Evolutionary conservation across 352 stramenopile species (phyloP).

Genomic region (Phytophthora pistaciae): DNA sequence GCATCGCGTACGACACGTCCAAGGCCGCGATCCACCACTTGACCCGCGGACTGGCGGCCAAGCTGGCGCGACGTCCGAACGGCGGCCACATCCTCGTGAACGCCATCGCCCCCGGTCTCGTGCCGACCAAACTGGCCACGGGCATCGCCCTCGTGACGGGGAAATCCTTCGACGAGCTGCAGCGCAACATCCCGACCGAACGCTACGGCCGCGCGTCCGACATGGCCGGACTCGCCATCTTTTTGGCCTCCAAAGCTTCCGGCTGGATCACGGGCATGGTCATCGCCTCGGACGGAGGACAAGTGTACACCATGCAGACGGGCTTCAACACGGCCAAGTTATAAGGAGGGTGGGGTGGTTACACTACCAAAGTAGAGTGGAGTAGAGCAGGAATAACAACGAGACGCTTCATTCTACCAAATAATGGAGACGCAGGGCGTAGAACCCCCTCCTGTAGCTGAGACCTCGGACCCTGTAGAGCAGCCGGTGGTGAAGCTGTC

Average conservation of each 20-base stretch:
- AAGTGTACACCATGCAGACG: slow-evolving; percentile 58
- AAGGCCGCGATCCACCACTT: slow-evolving; percentile 96
- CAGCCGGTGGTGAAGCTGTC: slow-evolving; percentile 18
- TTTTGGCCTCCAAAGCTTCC: slow-evolving; percentile 90
- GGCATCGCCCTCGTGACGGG: slow-evolving; percentile 68
- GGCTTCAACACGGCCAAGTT: slow-evolving; percentile 44
- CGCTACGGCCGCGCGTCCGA: slow-evolving; percentile 89
- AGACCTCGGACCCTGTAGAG: background rate
- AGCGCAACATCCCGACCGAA: slow-evolving; percentile 77
- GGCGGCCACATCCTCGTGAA: slow-evolving; percentile 95
- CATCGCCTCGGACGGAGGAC: slow-evolving; percentile 93
- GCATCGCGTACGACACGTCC: slow-evolving; percentile 94
- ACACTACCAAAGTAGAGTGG: background rate
- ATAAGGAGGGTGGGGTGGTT: slow-evolving; percentile 10
- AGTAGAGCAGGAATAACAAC: background rate
- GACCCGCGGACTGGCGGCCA: slow-evolving; percentile 91
- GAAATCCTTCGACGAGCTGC: slow-evolving; percentile 65
- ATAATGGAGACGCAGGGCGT: background rate
- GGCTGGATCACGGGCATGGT: slow-evolving; percentile 94
- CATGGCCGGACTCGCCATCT: slow-evolving; percentile 95
- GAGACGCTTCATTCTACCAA: background rate
- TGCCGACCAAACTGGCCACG: slow-evolving; percentile 93
- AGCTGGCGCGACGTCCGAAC: slow-evolving; percentile 88
- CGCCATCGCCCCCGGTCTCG: slow-evolving; percentile 93
- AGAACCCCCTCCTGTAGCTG: background rate